These are phyloP conservation scores for Globomyces pollinis-pini DNA, from an alignment of 192 early-diverging fungal species.

Conservation along the genomic window DNA sequence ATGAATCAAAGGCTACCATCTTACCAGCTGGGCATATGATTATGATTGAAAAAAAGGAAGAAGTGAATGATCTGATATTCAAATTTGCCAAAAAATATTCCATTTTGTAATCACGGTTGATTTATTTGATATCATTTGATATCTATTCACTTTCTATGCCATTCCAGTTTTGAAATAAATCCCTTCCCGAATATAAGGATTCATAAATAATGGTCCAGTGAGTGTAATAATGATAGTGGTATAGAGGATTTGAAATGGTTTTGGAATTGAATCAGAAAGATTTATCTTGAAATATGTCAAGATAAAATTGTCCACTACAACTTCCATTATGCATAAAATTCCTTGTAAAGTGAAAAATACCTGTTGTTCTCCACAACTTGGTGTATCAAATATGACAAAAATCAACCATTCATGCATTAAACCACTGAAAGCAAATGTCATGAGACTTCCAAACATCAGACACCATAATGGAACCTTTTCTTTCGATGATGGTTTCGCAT, in stretches of 20 bases:
- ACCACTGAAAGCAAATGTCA: neutral
- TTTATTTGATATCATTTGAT: too few relatives aligned
- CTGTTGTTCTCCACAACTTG: neutral
- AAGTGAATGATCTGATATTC: too few relatives aligned
- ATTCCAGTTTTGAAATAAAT: too few relatives aligned
- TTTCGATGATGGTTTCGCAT: neutral
- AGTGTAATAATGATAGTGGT: neutral
- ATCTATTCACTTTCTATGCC: too few relatives aligned
- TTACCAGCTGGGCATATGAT: too few relatives aligned
- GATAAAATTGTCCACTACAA: neutral
- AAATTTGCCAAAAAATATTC: too few relatives aligned
- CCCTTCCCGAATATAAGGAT: constrained; percentile 6
- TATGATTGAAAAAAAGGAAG: too few relatives aligned
- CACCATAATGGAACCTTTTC: neutral
- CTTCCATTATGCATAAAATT: neutral
- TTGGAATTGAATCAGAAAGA: neutral
- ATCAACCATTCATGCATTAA: constrained; percentile 9
- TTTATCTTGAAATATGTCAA: neutral
- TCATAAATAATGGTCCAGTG: constrained; percentile 8
- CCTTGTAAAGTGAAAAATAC: neutral
- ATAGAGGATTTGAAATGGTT: neutral
- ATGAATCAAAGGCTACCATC: too few relatives aligned
- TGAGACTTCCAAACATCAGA: neutral
- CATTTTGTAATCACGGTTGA: too few relatives aligned
- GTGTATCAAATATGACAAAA: neutral